These are phyloP conservation scores for Leptosphaerulina australis DNA, from an alignment of 2,329 filamentous ascomycete genomes.

Conservation along the genomic window DNA sequence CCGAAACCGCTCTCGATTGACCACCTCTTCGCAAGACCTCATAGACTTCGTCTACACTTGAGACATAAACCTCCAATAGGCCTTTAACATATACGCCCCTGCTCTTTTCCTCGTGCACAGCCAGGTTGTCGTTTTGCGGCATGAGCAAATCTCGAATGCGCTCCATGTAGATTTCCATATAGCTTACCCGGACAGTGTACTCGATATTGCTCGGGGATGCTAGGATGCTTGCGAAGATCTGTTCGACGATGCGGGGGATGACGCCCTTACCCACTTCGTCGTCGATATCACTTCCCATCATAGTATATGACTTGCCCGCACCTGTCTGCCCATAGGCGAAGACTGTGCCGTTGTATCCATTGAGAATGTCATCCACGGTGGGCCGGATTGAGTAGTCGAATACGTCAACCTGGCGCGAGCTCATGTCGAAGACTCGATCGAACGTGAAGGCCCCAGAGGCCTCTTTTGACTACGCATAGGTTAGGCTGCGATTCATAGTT, in stretches of 20 bases:
- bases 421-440: slow-evolving; percentile 96
- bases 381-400: slow-evolving; percentile 97
- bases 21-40: slow-evolving; percentile 95
- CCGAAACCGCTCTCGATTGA: slow-evolving; percentile 84
- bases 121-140: slow-evolving; percentile 93
- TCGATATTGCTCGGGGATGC: slow-evolving; percentile 91
- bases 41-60: slow-evolving; percentile 93
- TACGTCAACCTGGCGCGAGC: slow-evolving; percentile 86
- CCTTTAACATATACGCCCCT: slow-evolving; percentile 97
- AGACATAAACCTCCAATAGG: slow-evolving; percentile 91
- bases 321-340: slow-evolving; percentile 99
- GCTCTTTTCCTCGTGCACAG: slow-evolving; percentile 97
- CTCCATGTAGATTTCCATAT: slow-evolving; percentile 99
- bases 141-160: slow-evolving; percentile 90
- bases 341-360: slow-evolving; percentile 98
- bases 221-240: slow-evolving; percentile 95
- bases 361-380: slow-evolving; percentile 96
- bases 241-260: slow-evolving; percentile 94
- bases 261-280: slow-evolving; percentile 88
- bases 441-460: slow-evolving; percentile 85
- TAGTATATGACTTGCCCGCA: slow-evolving; percentile 98
- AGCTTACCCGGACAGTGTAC: slow-evolving; percentile 97
- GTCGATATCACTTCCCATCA: slow-evolving; percentile 97
- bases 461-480: slow-evolving; percentile 71
- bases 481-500: slow-evolving; percentile 1